phyloP scores from a whole-genome alignment of 2,329 filamentous ascomycete genomes.

The Cyanodermella asteris region DNA sequence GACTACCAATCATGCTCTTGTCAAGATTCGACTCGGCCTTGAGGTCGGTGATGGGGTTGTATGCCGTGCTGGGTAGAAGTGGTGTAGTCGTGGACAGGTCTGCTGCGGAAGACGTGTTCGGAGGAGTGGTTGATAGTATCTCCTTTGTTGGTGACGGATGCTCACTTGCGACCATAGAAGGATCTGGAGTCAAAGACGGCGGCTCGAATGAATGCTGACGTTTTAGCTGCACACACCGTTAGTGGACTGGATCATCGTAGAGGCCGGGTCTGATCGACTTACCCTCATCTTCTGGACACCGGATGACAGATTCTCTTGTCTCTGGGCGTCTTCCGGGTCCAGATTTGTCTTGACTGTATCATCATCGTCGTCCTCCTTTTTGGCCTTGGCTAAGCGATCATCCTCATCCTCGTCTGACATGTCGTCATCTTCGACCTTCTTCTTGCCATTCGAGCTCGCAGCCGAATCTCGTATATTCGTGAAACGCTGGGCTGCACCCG shows the following conservation, averaged over 20 bases:
- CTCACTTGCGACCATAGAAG: slow-evolving; percentile 20
- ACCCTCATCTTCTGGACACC: slow-evolving; percentile 46
- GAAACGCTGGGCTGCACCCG: slow-evolving; percentile 75
- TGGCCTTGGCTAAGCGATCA: slow-evolving; percentile 44
- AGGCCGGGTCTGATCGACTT: slow-evolving; percentile 9
- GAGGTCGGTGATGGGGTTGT: slow-evolving; percentile 4
- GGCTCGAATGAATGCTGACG: slow-evolving; percentile 42
- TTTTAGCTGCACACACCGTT: slow-evolving; percentile 31
- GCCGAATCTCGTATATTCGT: slow-evolving; percentile 62
- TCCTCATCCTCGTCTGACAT: slow-evolving; percentile 62
- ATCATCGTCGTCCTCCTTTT: slow-evolving; percentile 39
- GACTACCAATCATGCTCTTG: slow-evolving; percentile 21
- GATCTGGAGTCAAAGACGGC: slow-evolving; percentile 16
- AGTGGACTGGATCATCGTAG: not conserved
- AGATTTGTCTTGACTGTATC: slow-evolving; percentile 25
- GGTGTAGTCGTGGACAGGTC: slow-evolving; percentile 4
- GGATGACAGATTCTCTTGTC: slow-evolving; percentile 39
- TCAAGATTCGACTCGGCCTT: slow-evolving; percentile 13
- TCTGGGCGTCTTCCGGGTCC: slow-evolving; percentile 38
- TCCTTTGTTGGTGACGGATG: slow-evolving; percentile 10
- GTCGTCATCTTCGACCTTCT: slow-evolving; percentile 30
- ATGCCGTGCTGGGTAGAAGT: slow-evolving; percentile 4
- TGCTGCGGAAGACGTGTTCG: slow-evolving; percentile 6
- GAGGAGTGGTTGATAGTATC: slow-evolving; percentile 4
- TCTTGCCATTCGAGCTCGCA: slow-evolving; percentile 25